Evolutionary conservation across 2,329 filamentous ascomycete species (phyloP).

Genomic region (Coniella vitis): DNA sequence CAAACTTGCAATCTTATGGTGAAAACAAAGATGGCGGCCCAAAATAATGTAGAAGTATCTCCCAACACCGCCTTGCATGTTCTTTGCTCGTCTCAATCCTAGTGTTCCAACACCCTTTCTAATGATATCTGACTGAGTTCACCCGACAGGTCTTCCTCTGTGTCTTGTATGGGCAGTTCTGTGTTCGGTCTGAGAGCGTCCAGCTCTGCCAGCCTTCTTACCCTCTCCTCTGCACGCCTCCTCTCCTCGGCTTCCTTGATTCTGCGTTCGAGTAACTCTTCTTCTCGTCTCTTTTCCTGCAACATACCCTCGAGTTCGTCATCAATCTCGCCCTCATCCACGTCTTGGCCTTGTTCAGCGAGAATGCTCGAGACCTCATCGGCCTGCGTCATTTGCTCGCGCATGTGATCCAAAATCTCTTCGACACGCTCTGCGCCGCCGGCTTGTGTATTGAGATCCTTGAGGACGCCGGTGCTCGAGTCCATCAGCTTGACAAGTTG

Average conservation of each 20-base stretch:
- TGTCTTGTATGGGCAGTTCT: slow-evolving; percentile 25
- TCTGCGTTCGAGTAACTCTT: slow-evolving; percentile 45
- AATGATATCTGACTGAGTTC: slow-evolving; percentile 33
- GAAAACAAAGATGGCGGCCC: too few relatives aligned
- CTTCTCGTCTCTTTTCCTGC: slow-evolving; percentile 48
- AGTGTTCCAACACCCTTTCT: slow-evolving; percentile 21
- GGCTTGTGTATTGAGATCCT: slow-evolving; percentile 65
- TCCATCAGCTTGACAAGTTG: slow-evolving; percentile 80
- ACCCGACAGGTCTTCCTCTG: slow-evolving; percentile 27
- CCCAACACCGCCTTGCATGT: slow-evolving; percentile 5
- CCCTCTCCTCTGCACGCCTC: slow-evolving; percentile 23
- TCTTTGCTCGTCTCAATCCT: slow-evolving; percentile 16
- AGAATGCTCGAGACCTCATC: slow-evolving; percentile 79
- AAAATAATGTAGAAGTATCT: neutral
- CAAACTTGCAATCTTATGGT: too few relatives aligned
- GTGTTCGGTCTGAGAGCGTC: slow-evolving; percentile 31
- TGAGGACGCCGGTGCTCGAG: slow-evolving; percentile 65
- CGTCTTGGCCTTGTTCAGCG: slow-evolving; percentile 50
- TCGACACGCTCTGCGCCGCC: slow-evolving; percentile 73
- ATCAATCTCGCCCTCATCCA: slow-evolving; percentile 81
- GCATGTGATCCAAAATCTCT: slow-evolving; percentile 64
- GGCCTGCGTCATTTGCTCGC: slow-evolving; percentile 72
- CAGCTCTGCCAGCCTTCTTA: slow-evolving; percentile 41
- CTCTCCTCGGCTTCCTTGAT: slow-evolving; percentile 36
- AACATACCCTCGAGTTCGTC: slow-evolving; percentile 79